Conservation (phyloP, 2,329 filamentous ascomycete species). For the Apiospora malaysiana region DNA sequence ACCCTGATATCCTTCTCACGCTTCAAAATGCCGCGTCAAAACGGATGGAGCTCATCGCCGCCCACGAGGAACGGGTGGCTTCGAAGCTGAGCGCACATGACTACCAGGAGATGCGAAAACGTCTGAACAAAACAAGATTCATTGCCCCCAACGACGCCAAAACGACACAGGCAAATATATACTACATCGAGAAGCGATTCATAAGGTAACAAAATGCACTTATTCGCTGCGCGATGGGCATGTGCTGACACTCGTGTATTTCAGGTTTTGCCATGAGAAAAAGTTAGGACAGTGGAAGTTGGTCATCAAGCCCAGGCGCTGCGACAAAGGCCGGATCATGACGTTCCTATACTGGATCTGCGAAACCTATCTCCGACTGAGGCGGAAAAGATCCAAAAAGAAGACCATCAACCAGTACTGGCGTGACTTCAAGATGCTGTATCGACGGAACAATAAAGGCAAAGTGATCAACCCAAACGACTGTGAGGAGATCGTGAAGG, state of each 20-base stretch:
- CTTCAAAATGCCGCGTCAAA: constrained; percentile 2
- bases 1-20: constrained; percentile 1
- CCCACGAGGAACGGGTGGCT: neutral
- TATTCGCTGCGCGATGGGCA: neutral
- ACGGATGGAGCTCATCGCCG: neutral
- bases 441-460: neutral
- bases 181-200: constrained; percentile 3
- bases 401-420: constrained; percentile 13
- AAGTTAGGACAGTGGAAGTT: neutral
- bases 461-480: constrained; percentile 8
- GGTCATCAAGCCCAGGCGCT: neutral
- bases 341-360: constrained; percentile 13
- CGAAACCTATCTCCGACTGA: neutral
- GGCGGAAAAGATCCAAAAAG: constrained; percentile 3
- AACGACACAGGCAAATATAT: constrained; percentile 1
- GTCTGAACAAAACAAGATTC: constrained; percentile 4
- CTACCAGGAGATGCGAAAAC: constrained; percentile 1
- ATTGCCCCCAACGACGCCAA: neutral
- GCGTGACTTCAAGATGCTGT: constrained; percentile 17
- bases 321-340: constrained; percentile 1
- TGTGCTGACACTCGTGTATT: neutral
- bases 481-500: constrained; percentile 6
- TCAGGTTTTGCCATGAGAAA: neutral
- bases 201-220: neutral
- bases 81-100: neutral